Percentiles rank a stretch among this genome's conserved stretches.
Conservation (phyloP, 2,329 filamentous ascomycete genomes). For the Colletotrichum tropicale region DNA sequence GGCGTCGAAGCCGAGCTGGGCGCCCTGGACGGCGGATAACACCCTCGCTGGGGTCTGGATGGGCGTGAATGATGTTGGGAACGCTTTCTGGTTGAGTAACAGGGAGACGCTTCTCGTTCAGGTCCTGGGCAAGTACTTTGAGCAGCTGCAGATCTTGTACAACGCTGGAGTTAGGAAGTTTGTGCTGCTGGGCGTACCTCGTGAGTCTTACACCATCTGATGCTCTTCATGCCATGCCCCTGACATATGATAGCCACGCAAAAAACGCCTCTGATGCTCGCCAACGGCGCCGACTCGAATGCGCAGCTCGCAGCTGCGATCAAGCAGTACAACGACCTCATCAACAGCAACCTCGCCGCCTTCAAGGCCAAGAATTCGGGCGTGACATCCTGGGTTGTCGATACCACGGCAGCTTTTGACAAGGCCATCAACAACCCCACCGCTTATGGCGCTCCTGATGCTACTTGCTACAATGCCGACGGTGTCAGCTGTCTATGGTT, state of each 20-base stretch:
- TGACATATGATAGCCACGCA: conserved; percentile 37
- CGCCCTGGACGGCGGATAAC: conserved; percentile 45
- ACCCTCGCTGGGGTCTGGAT: conserved; percentile 57
- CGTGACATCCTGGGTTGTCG: conserved; percentile 37
- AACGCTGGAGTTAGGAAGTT: conserved; percentile 51
- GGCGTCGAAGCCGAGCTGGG: conserved; percentile 31
- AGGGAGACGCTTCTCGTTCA: conserved; percentile 31
- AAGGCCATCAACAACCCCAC: conserved; percentile 44
- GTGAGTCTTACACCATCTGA: conserved; percentile 22
- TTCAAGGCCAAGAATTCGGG: conserved; percentile 40
- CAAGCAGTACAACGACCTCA: conserved; percentile 38
- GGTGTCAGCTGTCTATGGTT: conserved; percentile 51
- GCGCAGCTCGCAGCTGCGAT: conserved; percentile 37
- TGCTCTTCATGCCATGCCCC: neutral
- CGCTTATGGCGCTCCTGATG: conserved; percentile 44
- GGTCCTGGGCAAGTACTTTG: conserved; percentile 49
- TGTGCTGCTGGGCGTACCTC: conserved; percentile 51
- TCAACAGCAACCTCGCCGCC: conserved; percentile 28
- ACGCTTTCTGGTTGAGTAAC: conserved; percentile 42
- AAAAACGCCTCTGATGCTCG: conserved; percentile 38
- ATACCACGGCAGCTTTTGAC: conserved; percentile 46
- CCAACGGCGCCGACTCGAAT: conserved; percentile 25
- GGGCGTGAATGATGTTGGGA: conserved; percentile 61
- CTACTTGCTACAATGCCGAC: conserved; percentile 44
- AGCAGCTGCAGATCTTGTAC: conserved; percentile 46